Evolutionary conservation across 306 rosid species (phyloP), one percentile per base, ranked within the genome.

Genomic region (Quercus suber): DNA sequence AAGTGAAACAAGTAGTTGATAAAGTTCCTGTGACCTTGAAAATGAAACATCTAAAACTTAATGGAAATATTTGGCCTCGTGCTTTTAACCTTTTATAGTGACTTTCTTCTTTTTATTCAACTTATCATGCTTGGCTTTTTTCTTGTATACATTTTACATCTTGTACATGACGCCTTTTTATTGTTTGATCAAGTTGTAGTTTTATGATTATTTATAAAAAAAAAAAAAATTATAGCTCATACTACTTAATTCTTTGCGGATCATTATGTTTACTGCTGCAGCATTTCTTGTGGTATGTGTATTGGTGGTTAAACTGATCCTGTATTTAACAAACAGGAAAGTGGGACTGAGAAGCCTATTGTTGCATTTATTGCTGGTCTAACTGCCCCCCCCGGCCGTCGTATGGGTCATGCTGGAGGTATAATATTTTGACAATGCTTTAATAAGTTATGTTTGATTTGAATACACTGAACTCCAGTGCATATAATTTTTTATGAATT

Each of bases 351-450:
- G 90, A 96, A 96, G 87, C 99, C 97, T 28, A 12, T 96, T 76
- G 99, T 93, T 84, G 98, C 92, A 58, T 93, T 93, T 78, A 93
- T 96, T 86, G 99, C 98, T 86, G 99, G 99, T 78, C 89, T 96
- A 77, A 96, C 98, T 80, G 99, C 99, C 70, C 99, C 99, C 28
- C 99, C 99, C 31, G 99, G 99, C 25, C 98, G 98, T 61, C 97
- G 99, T 31, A 96, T 96, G 99, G 99, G 99, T 78, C 99, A 96
- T 76, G 99, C 99, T 73, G 99, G 99, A 82, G 98, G 99, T 91
- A 49, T 76, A n/a, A 80, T 45, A 14, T 19, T 75, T 41, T 65
- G 21, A 51, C 30, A 73, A 20, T 81, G 20, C 64, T 76, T 31
- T 14, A 79, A 28, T 82, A 13, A 69, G 56, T 23, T 43, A 45